Percentiles rank a stretch among this genome's conserved stretches.
Evolutionary conservation across 2,329 filamentous ascomycete species (phyloP).

Genomic region (Dryadomyces quercivorus): DNA sequence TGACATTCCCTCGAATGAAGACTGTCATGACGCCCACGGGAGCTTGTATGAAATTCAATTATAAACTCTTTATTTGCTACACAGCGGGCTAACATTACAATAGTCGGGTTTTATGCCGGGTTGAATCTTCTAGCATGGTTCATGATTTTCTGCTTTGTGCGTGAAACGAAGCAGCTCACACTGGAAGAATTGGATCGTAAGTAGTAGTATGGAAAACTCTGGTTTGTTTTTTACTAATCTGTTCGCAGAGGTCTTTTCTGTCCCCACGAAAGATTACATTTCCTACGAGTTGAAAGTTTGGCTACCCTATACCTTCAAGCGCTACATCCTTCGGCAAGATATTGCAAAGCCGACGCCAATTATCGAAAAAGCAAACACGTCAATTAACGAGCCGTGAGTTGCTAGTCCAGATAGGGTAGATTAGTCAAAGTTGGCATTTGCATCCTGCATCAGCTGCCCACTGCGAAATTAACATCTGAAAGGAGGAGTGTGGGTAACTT

Average conservation of each 20-base stretch:
- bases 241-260: conserved; percentile 46
- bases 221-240: conserved; percentile 16
- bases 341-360: neutral
- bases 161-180: conserved; percentile 48
- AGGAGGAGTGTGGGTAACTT: too few species aligned
- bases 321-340: neutral
- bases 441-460: too few species aligned
- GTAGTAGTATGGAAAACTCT: conserved; percentile 47
- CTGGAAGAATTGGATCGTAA: conserved; percentile 45
- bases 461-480: too few species aligned
- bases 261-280: conserved; percentile 45
- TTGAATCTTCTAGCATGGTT: conserved; percentile 44
- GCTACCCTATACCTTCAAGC: conserved; percentile 38
- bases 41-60: conserved; percentile 22
- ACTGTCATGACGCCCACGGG: conserved; percentile 15
- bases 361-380: neutral
- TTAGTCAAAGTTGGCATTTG: too few species aligned
- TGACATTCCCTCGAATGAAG: conserved; percentile 51
- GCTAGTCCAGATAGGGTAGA: neutral
- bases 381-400: neutral
- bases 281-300: conserved; percentile 43
- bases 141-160: conserved; percentile 44
- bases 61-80: neutral
- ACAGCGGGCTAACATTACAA: neutral
- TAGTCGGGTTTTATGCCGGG: conserved; percentile 38